A percentile compares a stretch with the other conserved stretches of the same genome.
These are phyloP conservation scores for Saccharomycopsis synnaedendra DNA, from an alignment of 805 yeast species.

Conservation along the genomic window DNA sequence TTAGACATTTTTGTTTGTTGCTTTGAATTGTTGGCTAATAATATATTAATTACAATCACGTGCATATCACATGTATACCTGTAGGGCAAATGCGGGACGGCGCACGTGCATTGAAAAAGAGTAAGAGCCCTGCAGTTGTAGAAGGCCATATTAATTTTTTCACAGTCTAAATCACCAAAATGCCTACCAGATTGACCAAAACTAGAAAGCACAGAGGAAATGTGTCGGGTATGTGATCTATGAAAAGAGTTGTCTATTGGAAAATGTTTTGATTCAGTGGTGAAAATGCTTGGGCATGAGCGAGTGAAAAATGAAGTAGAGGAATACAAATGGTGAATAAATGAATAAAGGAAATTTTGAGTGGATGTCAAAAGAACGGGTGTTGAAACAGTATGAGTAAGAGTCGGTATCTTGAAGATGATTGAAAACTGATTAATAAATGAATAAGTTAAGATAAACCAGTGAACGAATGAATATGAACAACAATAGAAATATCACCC, in stretches of 20 bases:
- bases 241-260: constrained; percentile 4
- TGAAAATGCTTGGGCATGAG: too few relatives aligned
- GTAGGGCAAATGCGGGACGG: too few relatives aligned
- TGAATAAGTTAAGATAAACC: too few relatives aligned
- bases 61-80: too few relatives aligned
- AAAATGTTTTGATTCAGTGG: neutral
- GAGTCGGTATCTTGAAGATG: too few relatives aligned
- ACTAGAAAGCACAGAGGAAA: constrained; percentile 99
- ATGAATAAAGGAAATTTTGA: neutral
- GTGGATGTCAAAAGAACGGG: neutral
- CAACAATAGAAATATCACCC: neutral
- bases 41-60: too few relatives aligned
- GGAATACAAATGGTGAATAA: neutral
- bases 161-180: constrained; percentile 25
- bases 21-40: neutral
- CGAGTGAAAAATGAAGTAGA: too few relatives aligned
- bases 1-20: neutral
- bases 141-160: too few relatives aligned
- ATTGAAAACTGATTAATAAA: too few relatives aligned
- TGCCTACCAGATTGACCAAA: constrained; percentile 99
- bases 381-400: neutral
- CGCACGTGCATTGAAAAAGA: too few relatives aligned
- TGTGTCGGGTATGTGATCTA: constrained; percentile 84
- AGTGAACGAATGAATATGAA: neutral
- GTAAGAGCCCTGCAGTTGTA: too few relatives aligned